phyloP scores from a whole-genome alignment of 2,329 filamentous ascomycete species.

The Apiospora sp. region DNA sequence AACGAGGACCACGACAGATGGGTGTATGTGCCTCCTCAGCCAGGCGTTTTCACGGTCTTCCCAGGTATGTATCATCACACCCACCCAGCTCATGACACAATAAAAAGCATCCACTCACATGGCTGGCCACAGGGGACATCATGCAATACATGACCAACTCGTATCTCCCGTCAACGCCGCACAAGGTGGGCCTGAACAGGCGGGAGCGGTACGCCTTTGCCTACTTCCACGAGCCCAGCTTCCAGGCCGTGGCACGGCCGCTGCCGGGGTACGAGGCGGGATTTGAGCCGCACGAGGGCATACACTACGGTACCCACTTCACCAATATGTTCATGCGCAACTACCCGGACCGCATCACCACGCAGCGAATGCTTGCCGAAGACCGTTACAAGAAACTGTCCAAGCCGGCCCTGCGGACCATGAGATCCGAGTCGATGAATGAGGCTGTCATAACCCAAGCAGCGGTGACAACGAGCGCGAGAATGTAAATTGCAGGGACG shows the following conservation, averaged over 20 bases:
- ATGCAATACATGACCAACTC: constrained; percentile 59
- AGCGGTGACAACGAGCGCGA: not conserved
- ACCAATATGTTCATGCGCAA: constrained; percentile 60
- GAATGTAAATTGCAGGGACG: not conserved
- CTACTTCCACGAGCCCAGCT: constrained; percentile 61
- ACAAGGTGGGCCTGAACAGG: constrained; percentile 59
- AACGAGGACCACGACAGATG: constrained; percentile 54
- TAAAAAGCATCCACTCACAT: not conserved
- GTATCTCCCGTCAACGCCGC: constrained; percentile 54
- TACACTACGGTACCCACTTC: constrained; percentile 61
- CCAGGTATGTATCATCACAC: constrained; percentile 43
- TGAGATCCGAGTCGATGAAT: not conserved
- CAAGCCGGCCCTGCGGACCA: not conserved
- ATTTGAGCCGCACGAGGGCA: constrained; percentile 45
- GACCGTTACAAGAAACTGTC: constrained; percentile 36
- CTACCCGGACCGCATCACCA: constrained; percentile 56
- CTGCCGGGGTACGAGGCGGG: constrained; percentile 48
- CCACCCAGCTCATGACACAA: not conserved
- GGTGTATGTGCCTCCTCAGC: constrained; percentile 55
- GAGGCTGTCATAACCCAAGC: not conserved
- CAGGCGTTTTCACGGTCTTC: constrained; percentile 57
- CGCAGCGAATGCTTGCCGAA: constrained; percentile 46
- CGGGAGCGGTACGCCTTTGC: constrained; percentile 57
- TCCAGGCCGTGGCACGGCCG: constrained; percentile 53
- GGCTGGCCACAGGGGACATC: constrained; percentile 51